Evolutionary conservation across 768 basidiomycete genomes (phyloP).

Genomic region (Phylloporus scabripes): DNA sequence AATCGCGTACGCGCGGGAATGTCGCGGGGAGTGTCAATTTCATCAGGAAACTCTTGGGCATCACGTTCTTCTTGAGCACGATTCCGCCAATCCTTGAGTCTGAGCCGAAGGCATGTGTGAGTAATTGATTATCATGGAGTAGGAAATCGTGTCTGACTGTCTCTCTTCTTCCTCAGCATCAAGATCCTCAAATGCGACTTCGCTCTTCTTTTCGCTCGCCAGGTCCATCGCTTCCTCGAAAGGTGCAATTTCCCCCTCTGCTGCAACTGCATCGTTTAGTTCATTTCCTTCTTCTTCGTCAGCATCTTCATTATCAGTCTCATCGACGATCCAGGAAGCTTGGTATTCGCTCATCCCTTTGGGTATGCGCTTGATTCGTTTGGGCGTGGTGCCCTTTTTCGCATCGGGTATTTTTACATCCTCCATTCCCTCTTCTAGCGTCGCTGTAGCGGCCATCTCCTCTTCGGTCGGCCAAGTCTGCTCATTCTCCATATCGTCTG

Average conservation of each 20-base stretch:
- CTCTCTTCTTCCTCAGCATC: slow-evolving; percentile 79
- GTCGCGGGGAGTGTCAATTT: slow-evolving; percentile 90
- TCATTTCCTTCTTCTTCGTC: slow-evolving; percentile 42
- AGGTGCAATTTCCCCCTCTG: slow-evolving; percentile 62
- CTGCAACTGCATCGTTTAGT: slow-evolving; percentile 30
- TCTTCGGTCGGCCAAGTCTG: slow-evolving; percentile 99
- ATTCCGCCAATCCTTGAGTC: slow-evolving; percentile 63
- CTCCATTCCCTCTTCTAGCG: slow-evolving; percentile 13
- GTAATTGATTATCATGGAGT: not conserved
- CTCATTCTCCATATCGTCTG: slow-evolving; percentile 87
- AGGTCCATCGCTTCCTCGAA: slow-evolving; percentile 49
- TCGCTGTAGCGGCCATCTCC: slow-evolving; percentile 59
- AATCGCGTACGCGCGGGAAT: slow-evolving; percentile 76
- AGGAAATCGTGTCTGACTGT: slow-evolving; percentile 52
- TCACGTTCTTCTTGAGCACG: slow-evolving; percentile 73
- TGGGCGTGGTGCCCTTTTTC: slow-evolving; percentile 67
- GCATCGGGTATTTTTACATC: slow-evolving; percentile 54
- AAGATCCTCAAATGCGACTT: slow-evolving; percentile 66
- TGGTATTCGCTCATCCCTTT: slow-evolving; percentile 98
- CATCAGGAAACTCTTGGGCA: slow-evolving; percentile 89
- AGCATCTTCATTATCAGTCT: slow-evolving; percentile 58
- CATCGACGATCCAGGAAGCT: slow-evolving; percentile 93
- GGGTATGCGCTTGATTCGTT: slow-evolving; percentile 73
- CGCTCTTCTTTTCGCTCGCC: slow-evolving; percentile 49
- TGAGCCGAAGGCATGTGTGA: slow-evolving; percentile 24